These are phyloP conservation scores for Phytophthora litchii DNA, from an alignment of 352 stramenopile species.

Conservation along the genomic window DNA sequence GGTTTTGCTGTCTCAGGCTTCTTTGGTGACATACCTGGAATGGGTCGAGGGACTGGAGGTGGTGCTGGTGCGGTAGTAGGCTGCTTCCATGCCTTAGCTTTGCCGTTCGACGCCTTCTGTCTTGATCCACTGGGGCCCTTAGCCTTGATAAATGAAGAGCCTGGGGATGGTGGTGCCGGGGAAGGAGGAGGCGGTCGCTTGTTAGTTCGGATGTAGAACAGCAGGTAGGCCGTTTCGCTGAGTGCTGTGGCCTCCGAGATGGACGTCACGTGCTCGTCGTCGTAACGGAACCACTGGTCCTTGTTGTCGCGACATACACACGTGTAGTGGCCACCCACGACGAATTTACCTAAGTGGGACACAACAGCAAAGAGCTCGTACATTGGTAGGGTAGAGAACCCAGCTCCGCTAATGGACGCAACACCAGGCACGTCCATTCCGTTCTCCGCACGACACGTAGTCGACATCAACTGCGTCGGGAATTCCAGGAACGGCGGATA, in stretches of 20 bases:
- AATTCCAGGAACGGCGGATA: slow-evolving; percentile 79
- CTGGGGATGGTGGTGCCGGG: slow-evolving; percentile 15
- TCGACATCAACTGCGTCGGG: slow-evolving; percentile 68
- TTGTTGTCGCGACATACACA: slow-evolving; percentile 87
- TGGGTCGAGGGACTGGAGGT: slow-evolving; percentile 20
- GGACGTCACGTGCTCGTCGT: slow-evolving; percentile 83
- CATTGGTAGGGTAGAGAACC: slow-evolving; percentile 50
- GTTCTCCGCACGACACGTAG: slow-evolving; percentile 65
- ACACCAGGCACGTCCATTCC: slow-evolving; percentile 24
- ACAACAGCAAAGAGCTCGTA: slow-evolving; percentile 89
- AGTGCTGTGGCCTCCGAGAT: slow-evolving; percentile 75
- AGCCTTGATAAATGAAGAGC: slow-evolving; percentile 29
- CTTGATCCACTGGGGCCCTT: slow-evolving; percentile 21
- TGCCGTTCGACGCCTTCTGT: slow-evolving; percentile 20
- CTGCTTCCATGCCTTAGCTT: slow-evolving; percentile 38
- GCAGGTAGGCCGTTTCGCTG: slow-evolving; percentile 76
- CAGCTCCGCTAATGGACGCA: slow-evolving; percentile 22
- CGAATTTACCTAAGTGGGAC: slow-evolving; percentile 80
- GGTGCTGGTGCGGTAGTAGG: slow-evolving; percentile 6
- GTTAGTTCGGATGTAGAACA: slow-evolving; percentile 82
- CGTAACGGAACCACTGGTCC: slow-evolving; percentile 86
- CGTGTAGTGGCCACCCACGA: slow-evolving; percentile 86
- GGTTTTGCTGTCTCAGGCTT: slow-evolving; percentile 29
- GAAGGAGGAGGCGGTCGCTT: slow-evolving; percentile 27
- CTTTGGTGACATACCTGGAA: slow-evolving; percentile 48